Percentiles rank a stretch among this genome's conserved stretches.
phyloP scores from a whole-genome alignment of 2,329 filamentous ascomycete genomes.

The Clarireedia homoeocarpa region DNA sequence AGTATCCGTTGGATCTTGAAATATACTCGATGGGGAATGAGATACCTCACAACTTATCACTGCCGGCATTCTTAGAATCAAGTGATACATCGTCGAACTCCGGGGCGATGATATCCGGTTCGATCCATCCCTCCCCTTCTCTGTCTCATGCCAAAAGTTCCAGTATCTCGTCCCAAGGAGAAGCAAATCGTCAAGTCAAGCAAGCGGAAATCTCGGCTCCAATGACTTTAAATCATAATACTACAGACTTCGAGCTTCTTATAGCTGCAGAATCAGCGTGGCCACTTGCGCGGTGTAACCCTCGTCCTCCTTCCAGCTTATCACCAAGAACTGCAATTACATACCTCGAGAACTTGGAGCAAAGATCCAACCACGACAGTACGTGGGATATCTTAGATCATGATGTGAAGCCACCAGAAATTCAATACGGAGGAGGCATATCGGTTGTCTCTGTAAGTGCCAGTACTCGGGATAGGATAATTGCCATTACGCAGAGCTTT shows the following conservation, averaged over 20 bases:
- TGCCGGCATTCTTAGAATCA: not conserved
- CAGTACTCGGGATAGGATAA: constrained; percentile 56
- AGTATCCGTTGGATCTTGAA: constrained; percentile 38
- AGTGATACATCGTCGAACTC: constrained; percentile 4
- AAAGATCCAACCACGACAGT: constrained; percentile 40
- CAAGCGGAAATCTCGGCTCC: not conserved
- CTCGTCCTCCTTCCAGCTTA: constrained; percentile 35
- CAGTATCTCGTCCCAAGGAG: constrained; percentile 8
- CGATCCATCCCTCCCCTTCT: constrained; percentile 7
- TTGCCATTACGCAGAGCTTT: constrained; percentile 65
- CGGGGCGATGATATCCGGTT: not conserved
- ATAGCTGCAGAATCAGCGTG: constrained; percentile 42
- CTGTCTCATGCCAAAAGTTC: constrained; percentile 10
- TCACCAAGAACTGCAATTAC: constrained; percentile 44
- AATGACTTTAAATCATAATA: constrained; percentile 22
- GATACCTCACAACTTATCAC: constrained; percentile 1
- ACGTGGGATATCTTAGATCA: constrained; percentile 39
- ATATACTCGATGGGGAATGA: constrained; percentile 18
- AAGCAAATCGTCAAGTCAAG: constrained; percentile 1
- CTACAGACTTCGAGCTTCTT: constrained; percentile 40
- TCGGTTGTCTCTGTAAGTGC: constrained; percentile 39
- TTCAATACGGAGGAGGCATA: constrained; percentile 13
- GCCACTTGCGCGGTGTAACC: constrained; percentile 45
- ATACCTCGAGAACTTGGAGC: constrained; percentile 43
- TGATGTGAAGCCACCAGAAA: constrained; percentile 25